Percentiles rank a stretch among this genome's conserved stretches.
Conservation (phyloP, 495 filamentous ascomycete genomes). For the Chaetomium cochliodes region DNA sequence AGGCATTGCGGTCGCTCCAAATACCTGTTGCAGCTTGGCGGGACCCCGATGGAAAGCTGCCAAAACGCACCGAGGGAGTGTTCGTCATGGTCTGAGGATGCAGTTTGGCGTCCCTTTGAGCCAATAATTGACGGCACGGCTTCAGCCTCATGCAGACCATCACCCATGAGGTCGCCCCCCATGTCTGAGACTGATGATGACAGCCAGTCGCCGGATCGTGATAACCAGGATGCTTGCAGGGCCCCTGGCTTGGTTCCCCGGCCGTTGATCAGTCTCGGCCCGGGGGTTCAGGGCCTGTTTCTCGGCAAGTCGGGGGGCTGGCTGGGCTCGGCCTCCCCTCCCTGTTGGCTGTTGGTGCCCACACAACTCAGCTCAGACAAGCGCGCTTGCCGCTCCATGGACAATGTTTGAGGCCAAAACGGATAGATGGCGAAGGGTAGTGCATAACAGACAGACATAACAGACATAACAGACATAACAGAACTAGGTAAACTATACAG, state of each 20-base stretch:
- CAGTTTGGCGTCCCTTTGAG: background rate
- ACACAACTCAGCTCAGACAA: background rate
- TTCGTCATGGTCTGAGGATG: background rate
- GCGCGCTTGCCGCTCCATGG: slow-evolving; percentile 13
- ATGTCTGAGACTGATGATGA: slow-evolving; percentile 14
- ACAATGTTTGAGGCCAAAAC: background rate
- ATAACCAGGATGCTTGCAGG: slow-evolving; percentile 23
- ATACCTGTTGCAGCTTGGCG: background rate
- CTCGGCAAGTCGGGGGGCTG: slow-evolving; percentile 2
- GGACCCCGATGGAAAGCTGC: background rate
- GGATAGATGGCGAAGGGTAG: background rate
- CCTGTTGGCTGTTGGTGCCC: background rate
- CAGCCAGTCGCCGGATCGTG: slow-evolving; percentile 18
- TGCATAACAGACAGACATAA: no score
- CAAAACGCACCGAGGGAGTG: background rate
- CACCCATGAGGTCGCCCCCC: slow-evolving; percentile 13
- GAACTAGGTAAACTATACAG: background rate
- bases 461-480: no score
- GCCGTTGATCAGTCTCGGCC: slow-evolving; percentile 16
- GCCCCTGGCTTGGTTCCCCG: background rate
- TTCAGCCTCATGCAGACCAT: slow-evolving; percentile 22
- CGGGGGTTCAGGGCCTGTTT: background rate
- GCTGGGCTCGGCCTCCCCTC: background rate
- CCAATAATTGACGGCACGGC: background rate
- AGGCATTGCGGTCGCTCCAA: background rate